Base-by-base conservation (phyloP, 2,329 filamentous ascomycete species). In the Colletotrichum liaoningense region DNA sequence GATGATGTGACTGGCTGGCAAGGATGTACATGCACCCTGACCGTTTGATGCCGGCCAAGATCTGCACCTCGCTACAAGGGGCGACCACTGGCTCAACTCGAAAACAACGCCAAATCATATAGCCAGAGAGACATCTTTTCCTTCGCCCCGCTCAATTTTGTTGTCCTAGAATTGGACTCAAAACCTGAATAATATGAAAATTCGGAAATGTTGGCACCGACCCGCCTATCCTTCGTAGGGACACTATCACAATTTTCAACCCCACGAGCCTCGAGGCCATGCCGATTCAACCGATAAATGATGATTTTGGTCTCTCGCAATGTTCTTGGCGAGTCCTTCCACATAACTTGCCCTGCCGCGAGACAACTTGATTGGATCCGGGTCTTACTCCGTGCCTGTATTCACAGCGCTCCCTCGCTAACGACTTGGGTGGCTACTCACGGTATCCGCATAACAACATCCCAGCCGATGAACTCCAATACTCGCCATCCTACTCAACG, bases 31-130 rank as follows among this genome's bases (percentile, higher is more conserved):
- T 24, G 72, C 56, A 67, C 55, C 63, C 49, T 67, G 35, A 46
- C 67, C 28, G 49, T 67, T 59, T 54, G 63, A 49, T 67, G 33
- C 57, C 38, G 63, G 19, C 57, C 57, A 55, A 72, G 38, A 52
- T 35, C 60, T 74, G 72, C 68, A 72, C 19, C 22, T 63, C 30
- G 68, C 52, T 63, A n/a, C 57, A 67, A 67, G 24, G 22, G 55
- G 68, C 24, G 42, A 14, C n/a, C 11, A n/a, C 38, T 14, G 42
- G 30, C 59, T 55, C 30, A 16, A 54, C 30, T 56, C 46, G 42
- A 49, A n/a, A 49, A 58, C 56, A 63, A 49, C 42, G 12, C 46
- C 70, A 55, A 62, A 70, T 73, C 33, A 65, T 35, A 38, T 55
- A 6, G 22, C 24, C 24, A 26, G n/a, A 30, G 28, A 55, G 70